phyloP scores from a whole-genome alignment of 2,329 filamentous ascomycete species.

The Botryosphaeria dothidea region DNA sequence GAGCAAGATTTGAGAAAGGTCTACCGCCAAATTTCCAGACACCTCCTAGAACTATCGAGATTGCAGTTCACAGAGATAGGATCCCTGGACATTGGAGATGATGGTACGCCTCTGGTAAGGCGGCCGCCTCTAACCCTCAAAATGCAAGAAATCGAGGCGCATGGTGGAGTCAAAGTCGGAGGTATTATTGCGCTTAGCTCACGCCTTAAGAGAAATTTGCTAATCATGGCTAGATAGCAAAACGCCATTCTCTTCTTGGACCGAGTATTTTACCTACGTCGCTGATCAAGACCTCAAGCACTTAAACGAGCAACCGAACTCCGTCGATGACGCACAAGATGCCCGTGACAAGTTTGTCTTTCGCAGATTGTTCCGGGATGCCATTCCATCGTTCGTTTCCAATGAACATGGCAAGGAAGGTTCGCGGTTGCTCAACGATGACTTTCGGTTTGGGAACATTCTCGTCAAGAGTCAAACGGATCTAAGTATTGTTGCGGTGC shows the following conservation, averaged over 20 bases:
- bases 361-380: slow-evolving; percentile 23
- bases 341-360: slow-evolving; percentile 28
- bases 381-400: slow-evolving; percentile 22
- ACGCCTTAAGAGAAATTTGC: no score
- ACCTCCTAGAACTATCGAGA: slow-evolving; percentile 22
- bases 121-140: not conserved
- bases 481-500: slow-evolving; percentile 25
- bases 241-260: slow-evolving; percentile 19
- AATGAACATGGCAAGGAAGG: slow-evolving; percentile 4
- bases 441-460: slow-evolving; percentile 26
- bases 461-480: slow-evolving; percentile 25
- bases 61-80: slow-evolving; percentile 23
- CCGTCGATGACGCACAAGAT: slow-evolving; percentile 26
- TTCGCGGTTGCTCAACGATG: slow-evolving; percentile 25
- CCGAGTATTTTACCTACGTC: slow-evolving; percentile 26
- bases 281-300: slow-evolving; percentile 27
- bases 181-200: not conserved
- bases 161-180: slow-evolving; percentile 13
- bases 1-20: slow-evolving; percentile 22
- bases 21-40: slow-evolving; percentile 18
- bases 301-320: slow-evolving; percentile 28
- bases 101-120: not conserved
- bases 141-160: slow-evolving; percentile 26
- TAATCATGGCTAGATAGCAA: no score
- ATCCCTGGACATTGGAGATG: not conserved